These are phyloP conservation scores for Dipodascopsis uninucleata DNA, from an alignment of 805 yeast species.

Conservation along the genomic window DNA sequence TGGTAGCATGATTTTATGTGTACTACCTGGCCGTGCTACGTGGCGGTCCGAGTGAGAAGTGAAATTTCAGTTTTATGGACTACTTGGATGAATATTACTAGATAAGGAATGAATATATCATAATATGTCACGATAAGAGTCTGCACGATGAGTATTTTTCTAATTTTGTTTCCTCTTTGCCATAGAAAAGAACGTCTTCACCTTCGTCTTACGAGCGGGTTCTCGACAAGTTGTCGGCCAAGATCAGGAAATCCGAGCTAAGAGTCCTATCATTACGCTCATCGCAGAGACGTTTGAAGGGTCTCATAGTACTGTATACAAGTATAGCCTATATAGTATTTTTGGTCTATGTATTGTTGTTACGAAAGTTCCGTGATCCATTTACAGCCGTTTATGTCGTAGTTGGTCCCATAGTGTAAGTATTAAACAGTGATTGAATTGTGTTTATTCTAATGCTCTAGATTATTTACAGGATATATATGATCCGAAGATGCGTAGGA, in stretches of 20 bases:
- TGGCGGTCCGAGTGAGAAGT: no score
- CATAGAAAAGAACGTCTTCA: slow-evolving; percentile 14
- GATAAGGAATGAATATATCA: no score
- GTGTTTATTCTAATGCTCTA: background rate
- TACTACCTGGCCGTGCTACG: no score
- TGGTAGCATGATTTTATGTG: no score
- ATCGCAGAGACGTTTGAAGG: slow-evolving; percentile 32
- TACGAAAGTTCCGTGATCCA: slow-evolving; percentile 11
- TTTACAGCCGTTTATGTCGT: slow-evolving; percentile 18
- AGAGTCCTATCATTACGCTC: slow-evolving; percentile 15
- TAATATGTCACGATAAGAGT: no score
- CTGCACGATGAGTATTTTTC: no score
- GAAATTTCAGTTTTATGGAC: no score
- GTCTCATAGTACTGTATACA: slow-evolving; percentile 35
- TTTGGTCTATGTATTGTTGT: slow-evolving; percentile 25
- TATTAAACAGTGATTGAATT: slow-evolving; percentile 15
- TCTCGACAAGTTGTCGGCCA: slow-evolving; percentile 33
- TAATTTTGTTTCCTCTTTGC: no score
- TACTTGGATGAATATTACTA: no score
- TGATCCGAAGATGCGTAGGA: slow-evolving; percentile 4
- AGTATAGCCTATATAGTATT: slow-evolving; percentile 32
- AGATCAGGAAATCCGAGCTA: slow-evolving; percentile 31
- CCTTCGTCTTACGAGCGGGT: slow-evolving; percentile 36
- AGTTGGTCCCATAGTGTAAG: slow-evolving; percentile 23
- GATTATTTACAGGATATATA: slow-evolving; percentile 11